Evolutionary conservation across 441 rosid species (phyloP).

Genomic region (Capsella rubella): DNA sequence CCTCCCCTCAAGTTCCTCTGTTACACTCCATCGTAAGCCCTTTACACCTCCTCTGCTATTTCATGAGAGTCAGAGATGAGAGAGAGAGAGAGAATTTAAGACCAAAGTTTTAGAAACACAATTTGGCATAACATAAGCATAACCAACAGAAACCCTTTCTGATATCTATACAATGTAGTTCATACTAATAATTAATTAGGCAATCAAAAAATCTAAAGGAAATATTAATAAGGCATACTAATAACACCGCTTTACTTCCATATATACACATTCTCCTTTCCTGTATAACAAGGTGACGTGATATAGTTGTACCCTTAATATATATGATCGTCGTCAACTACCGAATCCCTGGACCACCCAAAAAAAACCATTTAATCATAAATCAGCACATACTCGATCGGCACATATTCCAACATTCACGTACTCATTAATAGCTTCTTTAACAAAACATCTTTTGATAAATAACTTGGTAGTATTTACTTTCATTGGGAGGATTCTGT

Average conservation of each 20-base stretch:
- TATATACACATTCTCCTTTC: neutral
- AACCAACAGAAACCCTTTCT: neutral
- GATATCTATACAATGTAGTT: slow-evolving; percentile 1
- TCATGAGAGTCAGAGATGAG: neutral
- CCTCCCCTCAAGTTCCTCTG: slow-evolving; percentile 80
- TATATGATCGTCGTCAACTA: slow-evolving; percentile 27
- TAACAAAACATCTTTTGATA: neutral
- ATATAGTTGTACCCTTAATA: slow-evolving; percentile 21
- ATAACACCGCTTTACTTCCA: neutral
- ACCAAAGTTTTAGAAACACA: slow-evolving; percentile 30
- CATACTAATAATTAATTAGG: neutral
- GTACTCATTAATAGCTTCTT: neutral
- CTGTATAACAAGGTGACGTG: slow-evolving; percentile 3
- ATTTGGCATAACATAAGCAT: slow-evolving; percentile 28
- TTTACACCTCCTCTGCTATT: neutral
- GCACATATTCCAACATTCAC: slow-evolving; percentile 5
- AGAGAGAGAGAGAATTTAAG: slow-evolving; percentile 58
- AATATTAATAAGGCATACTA: too few relatives aligned
- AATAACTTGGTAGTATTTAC: too few relatives aligned
- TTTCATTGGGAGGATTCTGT: neutral
- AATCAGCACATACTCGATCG: slow-evolving; percentile 9
- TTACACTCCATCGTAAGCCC: slow-evolving; percentile 79
- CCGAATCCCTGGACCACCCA: slow-evolving; percentile 19
- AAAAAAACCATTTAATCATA: neutral
- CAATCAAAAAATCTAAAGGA: too few relatives aligned